phyloP scores from a whole-genome alignment of 768 basidiomycete genomes.

The Leccinum variicolor region DNA sequence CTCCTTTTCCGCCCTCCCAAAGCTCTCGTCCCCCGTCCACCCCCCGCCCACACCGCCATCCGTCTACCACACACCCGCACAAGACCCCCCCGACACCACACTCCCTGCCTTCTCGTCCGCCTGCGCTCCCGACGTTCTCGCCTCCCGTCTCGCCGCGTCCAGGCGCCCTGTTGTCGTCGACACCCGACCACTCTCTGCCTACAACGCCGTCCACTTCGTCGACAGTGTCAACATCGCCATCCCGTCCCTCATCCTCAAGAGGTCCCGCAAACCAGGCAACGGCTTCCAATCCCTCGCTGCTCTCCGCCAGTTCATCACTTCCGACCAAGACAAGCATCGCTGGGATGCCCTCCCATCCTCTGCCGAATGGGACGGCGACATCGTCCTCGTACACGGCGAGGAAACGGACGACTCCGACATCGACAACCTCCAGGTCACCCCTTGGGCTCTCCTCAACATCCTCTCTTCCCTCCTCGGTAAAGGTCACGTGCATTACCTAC shows the following conservation, averaged over 20 bases:
- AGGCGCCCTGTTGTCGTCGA: constrained; percentile 73
- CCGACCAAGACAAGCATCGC: constrained; percentile 62
- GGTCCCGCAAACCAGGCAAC: constrained; percentile 68
- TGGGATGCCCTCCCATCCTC: constrained; percentile 63
- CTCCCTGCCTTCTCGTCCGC: constrained; percentile 29
- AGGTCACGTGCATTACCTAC: constrained; percentile 62
- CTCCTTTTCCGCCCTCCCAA: constrained; percentile 51
- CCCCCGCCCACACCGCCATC: not conserved
- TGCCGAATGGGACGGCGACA: constrained; percentile 64
- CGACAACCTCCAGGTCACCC: constrained; percentile 49
- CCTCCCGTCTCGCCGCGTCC: constrained; percentile 45
- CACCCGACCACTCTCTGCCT: constrained; percentile 68
- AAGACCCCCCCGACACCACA: constrained; percentile 22
- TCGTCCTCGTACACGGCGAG: constrained; percentile 71
- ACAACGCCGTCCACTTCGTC: constrained; percentile 59
- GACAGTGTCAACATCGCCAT: constrained; percentile 83
- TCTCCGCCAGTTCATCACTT: constrained; percentile 78
- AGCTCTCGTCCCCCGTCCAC: constrained; percentile 28
- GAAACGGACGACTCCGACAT: constrained; percentile 70
- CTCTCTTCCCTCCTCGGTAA: constrained; percentile 54
- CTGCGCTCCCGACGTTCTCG: constrained; percentile 44
- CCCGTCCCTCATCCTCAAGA: constrained; percentile 87
- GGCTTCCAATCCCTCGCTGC: constrained; percentile 64
- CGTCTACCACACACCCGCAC: not conserved
- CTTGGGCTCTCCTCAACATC: constrained; percentile 70